Evolutionary conservation across 306 rosid genomes (phyloP), one percentile per base, ranked within the genome.

Genomic region (Lithocarpus polystachyus): DNA sequence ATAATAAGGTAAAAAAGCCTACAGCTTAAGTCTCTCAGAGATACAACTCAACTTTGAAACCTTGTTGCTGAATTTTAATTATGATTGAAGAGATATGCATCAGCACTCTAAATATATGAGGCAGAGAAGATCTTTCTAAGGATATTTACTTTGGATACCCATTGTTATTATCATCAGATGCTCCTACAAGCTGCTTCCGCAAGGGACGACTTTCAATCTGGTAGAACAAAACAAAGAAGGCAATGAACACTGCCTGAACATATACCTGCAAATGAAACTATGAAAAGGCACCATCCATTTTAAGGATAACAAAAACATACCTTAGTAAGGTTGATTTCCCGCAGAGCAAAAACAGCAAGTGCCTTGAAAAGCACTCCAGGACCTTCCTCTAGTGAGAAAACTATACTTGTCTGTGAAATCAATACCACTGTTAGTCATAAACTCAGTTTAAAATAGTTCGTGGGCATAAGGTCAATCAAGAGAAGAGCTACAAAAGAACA

Each of bases 121-220:
- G 8, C 51, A 70, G 81, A 28, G 7, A 70, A 82, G 82, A 78
- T 67, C 67, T 80, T 83, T 26, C 13, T 10, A 54, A 64, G 31
- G n/a, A 76, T 57, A 78, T 72, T 71, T 92, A 94, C 97, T 89
- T 91, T 71, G 87, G 75, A 55, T 15, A 68, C 73, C 92, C 92
- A 52, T 83, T 86, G 80, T 61, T 86, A 78, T 73, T 87, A 75
- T 91, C 94, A 56, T 90, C 98, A 43, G 93, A 74, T 45, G 85
- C 81, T 81, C 96, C 78, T 71, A 95, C 72, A 18, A 98, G 92
- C 70, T 88, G 90, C 62, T 89, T 91, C 55, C 93, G 90, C 93
- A 95, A 80, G 62, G 99, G 98, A 72, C 98, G 99, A 45, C 99
- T 95, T 87, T 95, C 99, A 79, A 95, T 95, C 99, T 93, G 84